Evolutionary conservation across 768 basidiomycete genomes (phyloP), one percentile per base, ranked within the genome.

Genomic region (Amanita rimosa): DNA sequence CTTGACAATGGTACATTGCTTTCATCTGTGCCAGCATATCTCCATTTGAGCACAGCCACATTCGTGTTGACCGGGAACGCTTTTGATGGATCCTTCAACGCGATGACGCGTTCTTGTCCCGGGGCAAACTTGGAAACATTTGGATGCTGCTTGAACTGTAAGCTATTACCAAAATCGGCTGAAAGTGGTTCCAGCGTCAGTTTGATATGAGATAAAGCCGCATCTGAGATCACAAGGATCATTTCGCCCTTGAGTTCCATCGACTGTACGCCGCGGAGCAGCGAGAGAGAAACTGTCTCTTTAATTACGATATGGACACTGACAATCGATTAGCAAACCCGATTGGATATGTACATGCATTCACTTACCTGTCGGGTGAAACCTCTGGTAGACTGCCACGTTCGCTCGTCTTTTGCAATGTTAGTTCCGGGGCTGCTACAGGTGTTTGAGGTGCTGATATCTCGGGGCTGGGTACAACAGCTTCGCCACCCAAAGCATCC

Each of bases 111-210:
- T 14, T 67, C 67, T 52, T 84, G 36, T 1, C 79, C 78, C 8
- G 83, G 79, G 0, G 68, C 70, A 52, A 94, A 90, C 66, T 92
- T 95, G 51, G 81, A 86, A 11, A 97, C 88, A 52, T 96, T 85
- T 6, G 95, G 95, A 58, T 97, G 96, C 56, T 96, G 92, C 66
- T 97, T 97, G 76, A 95, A 96, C 63, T 95, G 92, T 37, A 97
- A 66, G 34, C 76, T 81, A 49, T 70, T 69, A 44, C 75, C 81
- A 50, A 83, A 76, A 53, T 80, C 76, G 10, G 71, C 68, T 11
- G 76, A 64, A 14, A 78, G 66, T 0, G 78, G 66, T 0, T 74
- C 66, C 19, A 97, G 76, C 13, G 71, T 67, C 48, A 97, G 70
- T 43, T 77, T 78, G 60, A 96, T 65, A 52, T 85, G 82, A 3